A percentile compares a stretch with the other conserved stretches of the same genome.
phyloP scores from a whole-genome alignment of 208 protist genomes.

The Trypanosoma mega region DNA sequence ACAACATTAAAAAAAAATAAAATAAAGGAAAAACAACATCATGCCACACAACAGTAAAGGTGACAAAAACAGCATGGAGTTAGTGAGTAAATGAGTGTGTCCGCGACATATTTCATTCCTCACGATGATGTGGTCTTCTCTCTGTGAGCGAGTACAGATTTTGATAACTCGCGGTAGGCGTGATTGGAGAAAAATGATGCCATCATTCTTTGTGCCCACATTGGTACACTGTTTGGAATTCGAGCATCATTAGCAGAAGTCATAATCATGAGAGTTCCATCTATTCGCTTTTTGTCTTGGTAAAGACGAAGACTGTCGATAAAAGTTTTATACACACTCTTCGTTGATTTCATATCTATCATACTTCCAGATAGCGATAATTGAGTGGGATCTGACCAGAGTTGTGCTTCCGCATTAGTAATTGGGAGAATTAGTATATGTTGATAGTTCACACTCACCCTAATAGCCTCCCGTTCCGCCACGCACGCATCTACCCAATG shows the following conservation, averaged over 20 bases:
- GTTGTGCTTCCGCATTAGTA: constrained; percentile 35
- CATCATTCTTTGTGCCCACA: constrained; percentile 47
- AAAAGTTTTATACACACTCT: constrained; percentile 39
- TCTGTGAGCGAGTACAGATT: constrained; percentile 20
- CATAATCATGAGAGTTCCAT: constrained; percentile 60
- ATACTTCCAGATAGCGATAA: constrained; percentile 46
- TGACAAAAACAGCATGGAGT: background rate
- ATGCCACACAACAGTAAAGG: background rate
- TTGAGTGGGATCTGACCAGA: constrained; percentile 19
- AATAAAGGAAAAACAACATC: constrained; percentile 11
- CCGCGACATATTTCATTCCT: background rate
- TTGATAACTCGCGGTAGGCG: constrained; percentile 41
- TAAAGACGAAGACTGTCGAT: constrained; percentile 25
- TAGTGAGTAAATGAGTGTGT: background rate
- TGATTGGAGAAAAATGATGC: constrained; percentile 34
- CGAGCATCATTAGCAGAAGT: constrained; percentile 61
- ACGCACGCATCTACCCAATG: constrained; percentile 16
- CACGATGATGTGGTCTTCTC: background rate
- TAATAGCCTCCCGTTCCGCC: constrained; percentile 19
- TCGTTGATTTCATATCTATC: constrained; percentile 28
- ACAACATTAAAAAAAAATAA: constrained; percentile 18
- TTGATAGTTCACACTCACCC: constrained; percentile 62
- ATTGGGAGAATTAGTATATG: constrained; percentile 61
- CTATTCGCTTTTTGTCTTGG: constrained; percentile 7
- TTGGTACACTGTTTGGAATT: constrained; percentile 38